Evolutionary conservation across 2,329 filamentous ascomycete species (phyloP).

Genomic region (Myriosclerotinia scirpicola): DNA sequence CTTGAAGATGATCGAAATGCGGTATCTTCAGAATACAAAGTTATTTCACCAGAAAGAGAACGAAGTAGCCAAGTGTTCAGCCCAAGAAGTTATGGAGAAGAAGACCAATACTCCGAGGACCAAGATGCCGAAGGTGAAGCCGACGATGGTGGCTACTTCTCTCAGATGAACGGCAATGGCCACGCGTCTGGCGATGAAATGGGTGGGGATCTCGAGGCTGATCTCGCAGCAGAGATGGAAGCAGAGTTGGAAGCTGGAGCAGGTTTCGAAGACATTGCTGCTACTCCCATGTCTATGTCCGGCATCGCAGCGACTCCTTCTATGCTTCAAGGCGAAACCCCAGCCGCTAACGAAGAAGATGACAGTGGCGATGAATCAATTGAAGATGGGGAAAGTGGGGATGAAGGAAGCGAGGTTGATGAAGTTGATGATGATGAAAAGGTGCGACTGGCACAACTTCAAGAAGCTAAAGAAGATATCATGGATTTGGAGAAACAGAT

Average conservation of each 20-base stretch:
- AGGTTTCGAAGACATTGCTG: slow-evolving; percentile 37
- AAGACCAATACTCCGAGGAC: slow-evolving; percentile 41
- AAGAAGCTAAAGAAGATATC: slow-evolving; percentile 53
- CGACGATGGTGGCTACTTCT: slow-evolving; percentile 43
- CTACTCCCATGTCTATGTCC: slow-evolving; percentile 39
- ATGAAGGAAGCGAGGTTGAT: slow-evolving; percentile 45
- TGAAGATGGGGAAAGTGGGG: slow-evolving; percentile 48
- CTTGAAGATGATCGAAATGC: slow-evolving; percentile 48
- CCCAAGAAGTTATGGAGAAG: slow-evolving; percentile 31
- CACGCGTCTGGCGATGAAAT: slow-evolving; percentile 40
- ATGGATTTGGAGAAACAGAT: slow-evolving; percentile 54
- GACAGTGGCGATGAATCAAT: slow-evolving; percentile 46
- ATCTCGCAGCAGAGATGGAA: slow-evolving; percentile 35
- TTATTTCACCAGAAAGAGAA: slow-evolving; percentile 43
- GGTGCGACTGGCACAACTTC: slow-evolving; percentile 48
- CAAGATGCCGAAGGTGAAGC: slow-evolving; percentile 44
- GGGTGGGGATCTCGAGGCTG: slow-evolving; percentile 43
- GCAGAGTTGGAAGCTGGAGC: slow-evolving; percentile 37
- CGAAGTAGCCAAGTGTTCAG: slow-evolving; percentile 34
- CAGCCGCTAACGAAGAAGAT: slow-evolving; percentile 34
- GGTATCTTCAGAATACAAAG: slow-evolving; percentile 45
- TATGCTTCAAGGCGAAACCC: slow-evolving; percentile 36
- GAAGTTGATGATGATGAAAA: slow-evolving; percentile 54
- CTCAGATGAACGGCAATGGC: slow-evolving; percentile 30
- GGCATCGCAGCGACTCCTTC: slow-evolving; percentile 33